Percentiles rank a stretch among this genome's conserved stretches.
Evolutionary conservation across 345 rosid genomes (phyloP).

Genomic region (Gossypium herbaceum): DNA sequence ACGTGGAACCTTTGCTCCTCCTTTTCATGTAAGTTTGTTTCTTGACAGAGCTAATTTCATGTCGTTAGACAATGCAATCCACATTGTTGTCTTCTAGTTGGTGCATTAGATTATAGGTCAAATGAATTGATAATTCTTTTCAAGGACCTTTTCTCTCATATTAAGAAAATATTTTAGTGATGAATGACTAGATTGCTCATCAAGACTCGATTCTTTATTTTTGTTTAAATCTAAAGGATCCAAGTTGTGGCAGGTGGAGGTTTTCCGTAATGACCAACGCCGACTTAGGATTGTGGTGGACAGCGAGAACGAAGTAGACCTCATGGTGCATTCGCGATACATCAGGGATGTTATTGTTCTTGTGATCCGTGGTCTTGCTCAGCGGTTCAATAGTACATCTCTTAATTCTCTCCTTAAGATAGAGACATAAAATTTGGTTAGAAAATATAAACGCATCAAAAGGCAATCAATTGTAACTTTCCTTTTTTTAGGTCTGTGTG

Average conservation of each 20-base stretch:
- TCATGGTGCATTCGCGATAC: constrained; percentile 82
- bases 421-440: constrained; percentile 35
- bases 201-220: neutral
- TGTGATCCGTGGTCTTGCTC: constrained; percentile 87
- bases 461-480: neutral
- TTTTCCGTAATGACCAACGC: constrained; percentile 78
- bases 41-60: neutral
- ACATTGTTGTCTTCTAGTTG: neutral
- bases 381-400: constrained; percentile 91
- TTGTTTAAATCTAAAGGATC: neutral
- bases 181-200: neutral
- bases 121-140: neutral
- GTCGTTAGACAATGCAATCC: neutral
- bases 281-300: constrained; percentile 83
- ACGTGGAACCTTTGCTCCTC: constrained; percentile 92
- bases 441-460: neutral
- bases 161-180: neutral
- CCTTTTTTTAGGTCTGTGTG: neutral
- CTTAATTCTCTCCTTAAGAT: constrained; percentile 90
- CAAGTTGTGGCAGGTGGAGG: constrained; percentile 53
- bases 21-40: constrained; percentile 72
- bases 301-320: constrained; percentile 73
- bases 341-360: constrained; percentile 71
- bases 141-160: neutral
- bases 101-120: neutral